Percentiles rank a stretch among this genome's conserved stretches.
Conservation (phyloP, 441 rosid species). For the Cnidoscolus chayamansa region DNA sequence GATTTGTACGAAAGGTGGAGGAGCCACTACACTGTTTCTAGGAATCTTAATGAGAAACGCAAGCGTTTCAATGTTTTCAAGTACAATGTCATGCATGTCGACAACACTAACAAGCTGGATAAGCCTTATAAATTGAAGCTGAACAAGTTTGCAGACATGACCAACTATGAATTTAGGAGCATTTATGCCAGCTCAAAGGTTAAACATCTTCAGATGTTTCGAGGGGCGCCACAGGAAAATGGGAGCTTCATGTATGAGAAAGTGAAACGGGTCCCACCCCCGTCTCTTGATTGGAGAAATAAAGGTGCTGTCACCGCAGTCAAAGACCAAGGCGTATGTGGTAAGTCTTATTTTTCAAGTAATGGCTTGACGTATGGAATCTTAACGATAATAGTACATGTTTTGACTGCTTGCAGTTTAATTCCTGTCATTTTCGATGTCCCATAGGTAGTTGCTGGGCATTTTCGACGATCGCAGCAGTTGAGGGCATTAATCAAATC, state of each 20-base stretch:
- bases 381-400: neutral
- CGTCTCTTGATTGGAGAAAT: slow-evolving; percentile 70
- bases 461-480: slow-evolving; percentile 77
- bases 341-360: slow-evolving; percentile 34
- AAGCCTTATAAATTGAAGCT: slow-evolving; percentile 75
- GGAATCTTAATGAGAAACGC: slow-evolving; percentile 52
- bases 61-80: slow-evolving; percentile 75
- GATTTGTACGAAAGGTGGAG: slow-evolving; percentile 84
- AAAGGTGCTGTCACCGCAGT: slow-evolving; percentile 67
- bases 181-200: slow-evolving; percentile 65
- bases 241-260: slow-evolving; percentile 57
- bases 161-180: slow-evolving; percentile 64
- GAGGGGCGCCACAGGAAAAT: slow-evolving; percentile 34
- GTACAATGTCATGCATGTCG: slow-evolving; percentile 75
- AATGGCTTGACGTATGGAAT: neutral
- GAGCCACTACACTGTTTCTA: slow-evolving; percentile 70
- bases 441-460: slow-evolving; percentile 89
- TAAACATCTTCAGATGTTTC: slow-evolving; percentile 62
- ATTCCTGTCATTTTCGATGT: slow-evolving; percentile 5
- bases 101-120: slow-evolving; percentile 58
- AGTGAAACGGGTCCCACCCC: slow-evolving; percentile 31
- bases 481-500: slow-evolving; percentile 75
- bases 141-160: slow-evolving; percentile 84
- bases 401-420: slow-evolving; percentile 4
- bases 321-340: slow-evolving; percentile 84